Base-by-base conservation (phyloP, 805 yeast genomes). In the Metschnikowia cubensis region DNA sequence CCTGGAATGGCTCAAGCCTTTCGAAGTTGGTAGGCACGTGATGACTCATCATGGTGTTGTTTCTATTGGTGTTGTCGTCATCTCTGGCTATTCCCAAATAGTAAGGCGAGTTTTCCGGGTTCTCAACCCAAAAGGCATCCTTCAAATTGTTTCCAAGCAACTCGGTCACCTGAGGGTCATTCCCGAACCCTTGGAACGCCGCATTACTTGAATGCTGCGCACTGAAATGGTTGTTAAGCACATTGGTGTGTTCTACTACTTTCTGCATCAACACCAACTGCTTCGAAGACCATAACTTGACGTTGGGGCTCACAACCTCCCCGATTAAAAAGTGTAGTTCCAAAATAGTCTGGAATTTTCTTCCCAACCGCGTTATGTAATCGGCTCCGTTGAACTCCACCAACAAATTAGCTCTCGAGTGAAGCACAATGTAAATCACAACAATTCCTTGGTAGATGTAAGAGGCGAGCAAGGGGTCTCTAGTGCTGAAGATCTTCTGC, bases 51-150 rank as follows among this genome's bases (percentile, higher is more conserved):
- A 43, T 43, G 14, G 33, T 35, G 31, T 6, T 15, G 33, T 43
- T 35, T n/a, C 13, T 21, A 31, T 29, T 35, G 18, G 17, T 1
- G 25, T 29, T 47, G 41, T 17, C 14, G 5, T 48, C 50, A 17
- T 41, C 42, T 8, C 36, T 51, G 10, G 51, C n/a, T 7, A 47
- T 36, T 4, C 55, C 51, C 47, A 52, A 40, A 21, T 47, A 50
- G 36, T 50, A 47, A 15, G 51, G 42, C 15, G 53, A 43, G 43
- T 52, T 50, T 5, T 52, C 55, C n/a, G 54, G 55, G 20, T 76
- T 75, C 15, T 77, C 75, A 42, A 77, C 66, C 73, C 79, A 77
- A 53, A 79, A 79, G 6, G 83, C 83, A 59, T 79, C 83, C 43
- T 65, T 67, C 35, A 75, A 58, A 42, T 67, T 62, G 55, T 75